phyloP scores from a whole-genome alignment of 768 basidiomycete species.

The Pisolithus albus region DNA sequence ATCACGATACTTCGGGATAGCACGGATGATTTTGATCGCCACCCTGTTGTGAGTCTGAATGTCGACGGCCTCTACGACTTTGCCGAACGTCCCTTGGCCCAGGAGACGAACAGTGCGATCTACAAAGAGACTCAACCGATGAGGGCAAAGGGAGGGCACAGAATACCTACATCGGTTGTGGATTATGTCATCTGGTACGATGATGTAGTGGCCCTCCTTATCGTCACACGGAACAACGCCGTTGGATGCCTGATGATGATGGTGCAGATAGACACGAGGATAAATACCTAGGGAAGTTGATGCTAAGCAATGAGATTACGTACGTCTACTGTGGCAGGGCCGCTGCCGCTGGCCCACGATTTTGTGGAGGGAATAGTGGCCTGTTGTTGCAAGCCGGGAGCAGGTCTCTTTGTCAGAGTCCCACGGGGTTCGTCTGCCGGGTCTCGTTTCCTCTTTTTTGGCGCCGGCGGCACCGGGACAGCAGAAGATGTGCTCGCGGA shows the following conservation, averaged over 20 bases:
- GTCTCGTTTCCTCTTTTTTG: constrained; percentile 83
- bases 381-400: constrained; percentile 43
- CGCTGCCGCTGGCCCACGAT: constrained; percentile 63
- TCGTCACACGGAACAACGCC: constrained; percentile 79
- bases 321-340: constrained; percentile 62
- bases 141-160: constrained; percentile 1
- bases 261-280: constrained; percentile 16
- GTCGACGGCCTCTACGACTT: constrained; percentile 93
- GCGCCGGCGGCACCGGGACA: constrained; percentile 57
- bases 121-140: constrained; percentile 28
- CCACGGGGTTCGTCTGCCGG: constrained; percentile 66
- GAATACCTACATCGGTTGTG: constrained; percentile 66
- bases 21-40: constrained; percentile 98
- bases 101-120: constrained; percentile 88
- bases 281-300: constrained; percentile 19
- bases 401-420: constrained; percentile 57
- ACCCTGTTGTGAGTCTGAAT: constrained; percentile 67
- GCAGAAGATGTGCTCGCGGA: constrained; percentile 61
- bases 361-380: constrained; percentile 46
- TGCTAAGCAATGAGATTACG: constrained; percentile 24
- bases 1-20: constrained; percentile 97
- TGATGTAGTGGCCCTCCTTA: constrained; percentile 98
- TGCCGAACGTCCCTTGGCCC: constrained; percentile 98
- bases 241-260: constrained; percentile 50
- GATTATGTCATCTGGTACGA: constrained; percentile 86